Base-by-base conservation (phyloP, 148 eudicot species). In the Heliosperma pusillum region DNA sequence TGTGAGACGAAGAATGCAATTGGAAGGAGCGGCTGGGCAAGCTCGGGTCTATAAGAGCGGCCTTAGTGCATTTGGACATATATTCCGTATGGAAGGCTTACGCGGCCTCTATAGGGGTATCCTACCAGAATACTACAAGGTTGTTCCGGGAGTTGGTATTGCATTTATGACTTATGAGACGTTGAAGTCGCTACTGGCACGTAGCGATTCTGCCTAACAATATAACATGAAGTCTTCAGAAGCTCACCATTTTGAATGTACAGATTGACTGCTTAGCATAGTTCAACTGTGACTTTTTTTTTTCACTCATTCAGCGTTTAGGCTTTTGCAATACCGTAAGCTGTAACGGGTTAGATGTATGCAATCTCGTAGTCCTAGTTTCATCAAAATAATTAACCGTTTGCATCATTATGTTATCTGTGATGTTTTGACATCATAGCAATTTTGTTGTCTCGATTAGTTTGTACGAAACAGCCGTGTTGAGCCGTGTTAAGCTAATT, bases 111-210 rank as follows among this genome's bases (percentile, higher is more conserved):
- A 89, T 42, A 89, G 90, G 66, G 93, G 93, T 25, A 89, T 89
- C 70, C 81, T 89, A 55, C 90, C 93, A 0, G 93, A 89, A 71
- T 89, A 85, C 52, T 87, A 77, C 86, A 89, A 87, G 73, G 93
- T 89, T 66, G 90, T 89, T 50, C 93, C 93, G 10, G 87, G 90
- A 22, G 90, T 89, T 13, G 93, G 93, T 63, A 89, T 89, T 47
- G 90, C 86, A 53, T 89, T 89, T 79, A 81, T 87, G 93, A 87
- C 93, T 8, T 87, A 87, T 27, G 90, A 89, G 81, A 81, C 82
- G 15, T 76, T 89, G 64, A 89, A 86, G 86, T 83, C 79, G 79
- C 80, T 89, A 64, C 82, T 87, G 52, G 81, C 89, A 17, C 44
- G 55, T 50, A 58, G 8, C 7, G 53, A 63, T 9, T 40, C 25